Base-by-base conservation (phyloP, 2,329 filamentous ascomycete species). In the Aspergillus terreus region DNA sequence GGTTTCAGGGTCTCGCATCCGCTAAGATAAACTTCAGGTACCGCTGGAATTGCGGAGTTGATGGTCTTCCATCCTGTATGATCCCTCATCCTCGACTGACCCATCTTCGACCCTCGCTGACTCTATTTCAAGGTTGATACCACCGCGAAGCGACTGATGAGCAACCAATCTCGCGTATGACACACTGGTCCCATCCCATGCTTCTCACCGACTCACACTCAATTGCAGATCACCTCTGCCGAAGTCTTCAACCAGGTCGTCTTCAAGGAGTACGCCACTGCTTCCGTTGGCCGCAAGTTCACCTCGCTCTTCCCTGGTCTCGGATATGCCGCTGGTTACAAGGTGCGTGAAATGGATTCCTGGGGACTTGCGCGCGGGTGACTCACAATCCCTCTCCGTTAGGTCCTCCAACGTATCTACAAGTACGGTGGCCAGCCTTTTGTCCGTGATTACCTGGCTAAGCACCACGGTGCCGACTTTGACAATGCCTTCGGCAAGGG, bases 401-500 rank as follows among this genome's bases (percentile, higher is more conserved):
- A 86, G 83, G 81, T 97, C 57, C 83, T 96, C 51, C 94, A 99
- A 82, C 82, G 94, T 72, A 85, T 99, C 70, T 99, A 99, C 83
- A 99, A 99, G 78, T 99, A 96, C 69, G 94, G 94, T 61, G 94
- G 94, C 46, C 94, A 99, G 78, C 94, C 94, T 42, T 89, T 96
- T 64, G 92, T 90, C 36, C 87, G 92, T 49, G 94, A 99, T 76
- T 96, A 87, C 75, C 82, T 99, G 47, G 82, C 82, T 47, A 75
- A 81, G 68, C 82, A 97, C 79, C 86, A 95, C 69, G 87, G 89
- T 61, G 80, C 83, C 63, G 80, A 86, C 61, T 99, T 99, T 70
- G 92, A 97, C 73, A 77, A 80, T 61, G 83, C 90, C 10, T 99
- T 99, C 67, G 94, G 94, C 69, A 92, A 92, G 78, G 95, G 95